These are phyloP conservation scores for Silene vulgaris DNA, from an alignment of 179 eudicot genomes.

Conservation along the genomic window DNA sequence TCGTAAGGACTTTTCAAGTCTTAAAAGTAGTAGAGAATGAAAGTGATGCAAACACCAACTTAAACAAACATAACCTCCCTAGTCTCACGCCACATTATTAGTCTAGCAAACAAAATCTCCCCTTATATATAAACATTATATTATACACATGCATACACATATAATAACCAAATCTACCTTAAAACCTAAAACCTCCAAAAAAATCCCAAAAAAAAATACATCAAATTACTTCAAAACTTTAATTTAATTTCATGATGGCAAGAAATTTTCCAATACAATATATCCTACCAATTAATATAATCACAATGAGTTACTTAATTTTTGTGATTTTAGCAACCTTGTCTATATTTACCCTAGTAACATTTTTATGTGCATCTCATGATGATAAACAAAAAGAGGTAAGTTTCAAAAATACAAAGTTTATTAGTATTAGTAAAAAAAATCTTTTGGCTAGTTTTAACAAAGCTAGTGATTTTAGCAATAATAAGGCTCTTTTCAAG, in stretches of 20 bases:
- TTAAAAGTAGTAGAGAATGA: not conserved
- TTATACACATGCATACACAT: not conserved
- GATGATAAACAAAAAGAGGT: constrained; percentile 15
- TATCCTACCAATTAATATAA: constrained; percentile 15
- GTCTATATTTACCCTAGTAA: constrained; percentile 21
- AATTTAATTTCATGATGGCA: constrained; percentile 18
- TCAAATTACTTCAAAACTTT: too few relatives aligned
- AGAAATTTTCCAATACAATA: constrained; percentile 20
- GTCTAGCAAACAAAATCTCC: not conserved
- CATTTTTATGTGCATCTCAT: constrained; percentile 27
- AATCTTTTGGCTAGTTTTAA: constrained; percentile 7
- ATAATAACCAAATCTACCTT: not conserved
- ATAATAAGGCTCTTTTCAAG: constrained; percentile 28
- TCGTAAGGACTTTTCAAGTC: not conserved
- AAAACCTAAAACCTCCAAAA: not conserved
- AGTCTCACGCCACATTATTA: not conserved
- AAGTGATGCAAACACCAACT: not conserved
- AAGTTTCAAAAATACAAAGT: constrained; percentile 1
- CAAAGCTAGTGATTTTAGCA: constrained; percentile 18
- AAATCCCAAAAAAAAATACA: not conserved
- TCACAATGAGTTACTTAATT: not conserved
- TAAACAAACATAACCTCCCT: not conserved
- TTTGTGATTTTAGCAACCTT: not conserved
- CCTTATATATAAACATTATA: not conserved
- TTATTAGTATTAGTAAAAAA: not conserved